A percentile compares a stretch with the other conserved stretches of the same genome.
Conservation (phyloP, 768 basidiomycete species). For the Lentinula sp. region DNA sequence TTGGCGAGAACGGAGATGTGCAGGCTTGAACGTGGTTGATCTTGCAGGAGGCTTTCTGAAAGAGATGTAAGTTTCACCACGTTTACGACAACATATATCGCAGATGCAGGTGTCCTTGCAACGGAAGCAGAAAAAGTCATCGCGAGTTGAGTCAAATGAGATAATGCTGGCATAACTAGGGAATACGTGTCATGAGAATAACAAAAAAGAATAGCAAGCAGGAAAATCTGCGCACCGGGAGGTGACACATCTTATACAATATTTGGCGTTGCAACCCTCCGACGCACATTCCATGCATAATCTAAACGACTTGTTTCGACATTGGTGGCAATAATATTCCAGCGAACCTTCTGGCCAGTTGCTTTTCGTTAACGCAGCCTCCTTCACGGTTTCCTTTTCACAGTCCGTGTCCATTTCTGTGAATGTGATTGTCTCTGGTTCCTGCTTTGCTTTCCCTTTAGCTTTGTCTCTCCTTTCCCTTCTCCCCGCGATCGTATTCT, state of each 20-base stretch:
- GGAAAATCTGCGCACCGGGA: background rate
- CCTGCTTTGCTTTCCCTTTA: background rate
- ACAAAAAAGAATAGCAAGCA: background rate
- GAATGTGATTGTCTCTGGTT: too few relatives aligned
- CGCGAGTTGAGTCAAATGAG: constrained; percentile 12
- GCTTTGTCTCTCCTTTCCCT: background rate
- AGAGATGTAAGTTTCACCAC: constrained; percentile 42
- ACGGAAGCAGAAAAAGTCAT: constrained; percentile 34
- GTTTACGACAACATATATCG: constrained; percentile 32
- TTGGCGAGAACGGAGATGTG: background rate
- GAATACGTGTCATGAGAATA: background rate
- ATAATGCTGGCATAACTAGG: constrained; percentile 21
- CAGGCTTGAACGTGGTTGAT: background rate
- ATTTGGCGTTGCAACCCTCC: background rate
- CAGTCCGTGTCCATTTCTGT: background rate
- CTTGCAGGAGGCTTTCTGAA: constrained; percentile 17
- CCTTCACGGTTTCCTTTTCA: background rate
- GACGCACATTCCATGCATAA: background rate
- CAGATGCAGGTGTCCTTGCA: constrained; percentile 46
- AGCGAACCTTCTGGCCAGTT: background rate
- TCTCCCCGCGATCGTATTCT: background rate
- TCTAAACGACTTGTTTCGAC: background rate
- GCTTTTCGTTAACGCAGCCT: background rate
- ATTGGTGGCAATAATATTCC: background rate
- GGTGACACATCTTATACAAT: background rate